Base-by-base conservation (phyloP, 176 grass and related monocot species). In the Hyparrhenia diplandra region DNA sequence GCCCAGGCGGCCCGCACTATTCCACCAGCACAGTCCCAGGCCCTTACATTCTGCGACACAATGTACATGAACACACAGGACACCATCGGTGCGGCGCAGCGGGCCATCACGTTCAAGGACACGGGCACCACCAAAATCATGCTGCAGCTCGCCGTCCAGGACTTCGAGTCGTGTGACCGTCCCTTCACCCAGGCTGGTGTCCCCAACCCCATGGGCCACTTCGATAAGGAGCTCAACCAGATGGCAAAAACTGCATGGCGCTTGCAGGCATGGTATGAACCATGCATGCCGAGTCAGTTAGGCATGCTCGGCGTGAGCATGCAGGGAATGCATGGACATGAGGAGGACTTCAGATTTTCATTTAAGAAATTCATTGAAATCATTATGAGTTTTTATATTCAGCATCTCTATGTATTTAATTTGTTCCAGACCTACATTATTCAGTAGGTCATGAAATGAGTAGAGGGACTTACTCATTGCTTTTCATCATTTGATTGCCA, bases 41-140 rank as follows among this genome's bases (percentile, higher is more conserved):
- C 77, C 25, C 71, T 89, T 10, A 70, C 24, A 5, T 89, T 89
- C 71, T 89, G 87, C 71, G 87, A 89, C 82, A 81, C 82, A 34
- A 89, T 89, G 87, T 89, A 89, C 54, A 85, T 85, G 87, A 84
- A 89, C 77, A 89, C 77, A 7, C 82, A 85, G 55, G 87, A 89
- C 55, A 85, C 87, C 31, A 89, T 89, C 25, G 82, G 82, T 31
- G 87, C 87, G 0, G 87, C 87, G 0, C 64, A 85, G 64, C 77
- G 87, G 8, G 87, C 87, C 21, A 71, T 89, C 54, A 42, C 71
- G 7, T 89, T 89, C 55, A 89, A 71, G 25, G 87, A 89, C 77
- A 89, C 63, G 71, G 34, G 54, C 34, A 89, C 87, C 13, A 55
- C 82, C 1, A 85, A 70, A 31, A 89, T 89, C 42, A 89, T 89